Base-by-base conservation (phyloP, 2,329 filamentous ascomycete species). In the Penicillium sp. region DNA sequence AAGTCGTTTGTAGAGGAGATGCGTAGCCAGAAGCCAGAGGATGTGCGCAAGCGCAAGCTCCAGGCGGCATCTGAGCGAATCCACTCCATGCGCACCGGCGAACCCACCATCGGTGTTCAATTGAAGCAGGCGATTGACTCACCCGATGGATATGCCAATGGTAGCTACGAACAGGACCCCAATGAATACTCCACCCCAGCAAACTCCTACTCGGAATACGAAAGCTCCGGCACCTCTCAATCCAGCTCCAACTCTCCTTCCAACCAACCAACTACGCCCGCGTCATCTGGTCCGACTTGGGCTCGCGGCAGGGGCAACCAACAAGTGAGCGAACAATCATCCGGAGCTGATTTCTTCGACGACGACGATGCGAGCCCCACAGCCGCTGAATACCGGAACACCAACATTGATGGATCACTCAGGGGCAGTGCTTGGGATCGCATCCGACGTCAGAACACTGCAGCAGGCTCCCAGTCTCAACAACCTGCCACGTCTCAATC, bases 331-430 rank as follows among this genome's bases (percentile, higher is more conserved):
- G 48, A 62, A 34, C 9, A 34, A 21, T 52, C 48, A 29, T 57
- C 55, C 6, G 58, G 48, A 2, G 47, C 47, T 4, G 61, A 67
- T 56, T 72, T 74, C 62, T 71, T 74, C 54, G 69, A 68, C 29
- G 67, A 70, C 39, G 67, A 75, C 40, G 70, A 75, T 54, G 71
- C 72, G 4, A 75, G 71, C 45, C 72, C 73, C 11, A 68, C 67
- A 3, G 70, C 69, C 11, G 55, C 61, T 2, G 71, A 75, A 43
- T 70, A 73, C 56, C 58, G 66, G 22, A 52, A 60, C 14, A 49
- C 56, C 34, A 60, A 54, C 27, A 43, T 52, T 24, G 38, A 55
- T 43, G 50, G 49, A 2, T 54, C 51, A 2, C 43, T 58, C 14
- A 14, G 47, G 14, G 69, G 70, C 9, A 72, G 71, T 58, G 65